Evolutionary conservation across 2,329 filamentous ascomycete species (phyloP).

Genomic region (Fusarium sarcochroum): DNA sequence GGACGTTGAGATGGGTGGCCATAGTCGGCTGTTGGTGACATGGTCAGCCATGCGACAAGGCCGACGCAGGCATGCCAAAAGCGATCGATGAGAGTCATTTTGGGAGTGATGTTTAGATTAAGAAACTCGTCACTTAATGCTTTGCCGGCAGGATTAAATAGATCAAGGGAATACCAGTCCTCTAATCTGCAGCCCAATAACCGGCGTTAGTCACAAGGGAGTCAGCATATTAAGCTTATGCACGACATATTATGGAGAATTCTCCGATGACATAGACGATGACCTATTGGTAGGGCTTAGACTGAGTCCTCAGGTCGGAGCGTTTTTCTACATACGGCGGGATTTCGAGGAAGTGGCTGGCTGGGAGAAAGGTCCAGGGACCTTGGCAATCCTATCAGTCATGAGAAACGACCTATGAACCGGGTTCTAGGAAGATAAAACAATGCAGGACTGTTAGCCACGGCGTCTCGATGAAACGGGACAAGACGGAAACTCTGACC

Average conservation of each 20-base stretch:
- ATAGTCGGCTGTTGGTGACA: conserved; percentile 30
- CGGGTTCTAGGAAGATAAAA: neutral
- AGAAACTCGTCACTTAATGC: neutral
- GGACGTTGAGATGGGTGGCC: conserved; percentile 25
- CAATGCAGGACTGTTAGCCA: too few relatives aligned
- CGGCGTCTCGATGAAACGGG: too few relatives aligned
- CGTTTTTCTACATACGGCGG: neutral
- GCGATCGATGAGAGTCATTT: conserved; percentile 35
- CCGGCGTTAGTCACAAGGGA: too few relatives aligned
- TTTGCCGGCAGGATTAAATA: neutral
- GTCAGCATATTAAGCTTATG: neutral
- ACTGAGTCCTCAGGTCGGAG: neutral
- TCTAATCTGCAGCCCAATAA: neutral
- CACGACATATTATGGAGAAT: neutral
- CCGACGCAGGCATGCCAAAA: conserved; percentile 40
- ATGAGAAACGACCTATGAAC: neutral
- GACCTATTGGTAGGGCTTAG: neutral
- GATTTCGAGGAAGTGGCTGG: neutral
- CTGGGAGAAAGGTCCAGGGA: neutral
- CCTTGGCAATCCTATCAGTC: neutral
- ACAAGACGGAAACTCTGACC: neutral
- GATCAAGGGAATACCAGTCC: too few relatives aligned
- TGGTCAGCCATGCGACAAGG: conserved; percentile 38
- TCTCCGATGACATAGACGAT: neutral
- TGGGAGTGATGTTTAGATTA: neutral